A percentile compares a stretch with the other conserved stretches of the same genome.
These are phyloP conservation scores for Gautieria morchelliformis DNA, from an alignment of 768 basidiomycete species.

Conservation along the genomic window DNA sequence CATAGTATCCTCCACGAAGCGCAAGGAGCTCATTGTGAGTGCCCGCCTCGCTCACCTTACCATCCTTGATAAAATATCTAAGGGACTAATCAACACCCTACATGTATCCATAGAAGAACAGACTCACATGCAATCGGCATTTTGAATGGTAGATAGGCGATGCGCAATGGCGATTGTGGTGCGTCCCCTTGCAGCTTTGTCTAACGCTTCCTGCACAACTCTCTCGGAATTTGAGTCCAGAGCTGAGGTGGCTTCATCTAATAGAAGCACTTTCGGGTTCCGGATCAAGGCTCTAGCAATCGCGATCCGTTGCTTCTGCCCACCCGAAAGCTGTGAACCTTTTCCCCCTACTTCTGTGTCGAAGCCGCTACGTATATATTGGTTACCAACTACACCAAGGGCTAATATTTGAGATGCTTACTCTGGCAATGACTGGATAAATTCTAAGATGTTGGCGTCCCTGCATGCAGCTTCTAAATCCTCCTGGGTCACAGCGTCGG, in stretches of 20 bases:
- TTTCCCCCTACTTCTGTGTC: conserved; percentile 90
- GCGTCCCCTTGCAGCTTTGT: conserved; percentile 83
- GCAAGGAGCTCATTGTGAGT: conserved; percentile 77
- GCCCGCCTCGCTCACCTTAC: conserved; percentile 74
- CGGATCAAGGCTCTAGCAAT: conserved; percentile 86
- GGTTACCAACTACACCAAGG: background rate
- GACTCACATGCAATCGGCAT: conserved; percentile 78
- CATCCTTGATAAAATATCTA: conserved; percentile 87
- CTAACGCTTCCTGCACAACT: conserved; percentile 90
- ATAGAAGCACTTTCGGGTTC: conserved; percentile 81
- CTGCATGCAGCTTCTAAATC: conserved; percentile 82
- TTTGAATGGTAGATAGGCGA: conserved; percentile 86
- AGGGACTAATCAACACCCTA: background rate
- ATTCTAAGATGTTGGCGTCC: conserved; percentile 88
- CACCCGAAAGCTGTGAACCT: conserved; percentile 81
- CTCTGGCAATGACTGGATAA: conserved; percentile 78
- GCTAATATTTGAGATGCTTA: conserved; percentile 26
- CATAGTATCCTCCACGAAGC: conserved; percentile 63
- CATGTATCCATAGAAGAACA: background rate
- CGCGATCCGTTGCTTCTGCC: conserved; percentile 76
- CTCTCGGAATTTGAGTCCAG: conserved; percentile 91
- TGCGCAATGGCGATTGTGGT: conserved; percentile 96
- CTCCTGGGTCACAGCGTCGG: conserved; percentile 70
- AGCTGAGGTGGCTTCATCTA: conserved; percentile 88
- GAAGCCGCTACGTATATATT: conserved; percentile 48